These are phyloP conservation scores for Phytophthora podocarpi DNA, from an alignment of 352 stramenopile species.

Conservation along the genomic window DNA sequence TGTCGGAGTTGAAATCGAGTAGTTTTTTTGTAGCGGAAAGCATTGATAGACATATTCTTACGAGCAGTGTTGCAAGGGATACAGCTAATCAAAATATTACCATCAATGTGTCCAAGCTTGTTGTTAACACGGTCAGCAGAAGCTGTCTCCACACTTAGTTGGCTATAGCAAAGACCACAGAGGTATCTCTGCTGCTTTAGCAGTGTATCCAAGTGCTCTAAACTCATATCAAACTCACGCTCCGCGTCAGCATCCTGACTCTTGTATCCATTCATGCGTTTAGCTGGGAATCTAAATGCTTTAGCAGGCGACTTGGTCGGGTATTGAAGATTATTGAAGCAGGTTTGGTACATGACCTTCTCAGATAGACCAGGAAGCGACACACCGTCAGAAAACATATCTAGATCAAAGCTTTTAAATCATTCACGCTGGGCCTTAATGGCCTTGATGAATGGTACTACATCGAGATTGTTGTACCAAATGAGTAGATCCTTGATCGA, in stretches of 20 bases:
- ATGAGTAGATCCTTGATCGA: slow-evolving; percentile 33
- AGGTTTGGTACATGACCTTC: no score
- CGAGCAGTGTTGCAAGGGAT: background rate
- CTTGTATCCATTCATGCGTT: slow-evolving; percentile 24
- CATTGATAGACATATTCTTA: background rate
- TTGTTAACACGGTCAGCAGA: slow-evolving; percentile 26
- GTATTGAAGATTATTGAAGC: no score
- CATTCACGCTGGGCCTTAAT: slow-evolving; percentile 21
- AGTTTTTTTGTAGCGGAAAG: background rate
- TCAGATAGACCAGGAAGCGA: no score
- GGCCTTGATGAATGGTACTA: slow-evolving; percentile 27
- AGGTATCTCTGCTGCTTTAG: slow-evolving; percentile 30
- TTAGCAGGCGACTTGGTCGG: slow-evolving; percentile 2
- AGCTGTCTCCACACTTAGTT: slow-evolving; percentile 22
- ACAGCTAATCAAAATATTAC: slow-evolving; percentile 6
- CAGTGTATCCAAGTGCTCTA: slow-evolving; percentile 19
- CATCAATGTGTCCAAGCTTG: slow-evolving; percentile 11
- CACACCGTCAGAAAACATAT: slow-evolving; percentile 37
- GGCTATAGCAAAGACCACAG: slow-evolving; percentile 24
- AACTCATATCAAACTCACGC: slow-evolving; percentile 24
- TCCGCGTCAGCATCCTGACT: slow-evolving; percentile 25
- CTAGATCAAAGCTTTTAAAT: slow-evolving; percentile 23
- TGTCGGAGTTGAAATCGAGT: slow-evolving; percentile 1
- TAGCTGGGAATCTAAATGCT: slow-evolving; percentile 21
- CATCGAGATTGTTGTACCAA: slow-evolving; percentile 28